Conservation (phyloP, 495 filamentous ascomycete genomes). For the Lasiosphaeriaceae sp. region DNA sequence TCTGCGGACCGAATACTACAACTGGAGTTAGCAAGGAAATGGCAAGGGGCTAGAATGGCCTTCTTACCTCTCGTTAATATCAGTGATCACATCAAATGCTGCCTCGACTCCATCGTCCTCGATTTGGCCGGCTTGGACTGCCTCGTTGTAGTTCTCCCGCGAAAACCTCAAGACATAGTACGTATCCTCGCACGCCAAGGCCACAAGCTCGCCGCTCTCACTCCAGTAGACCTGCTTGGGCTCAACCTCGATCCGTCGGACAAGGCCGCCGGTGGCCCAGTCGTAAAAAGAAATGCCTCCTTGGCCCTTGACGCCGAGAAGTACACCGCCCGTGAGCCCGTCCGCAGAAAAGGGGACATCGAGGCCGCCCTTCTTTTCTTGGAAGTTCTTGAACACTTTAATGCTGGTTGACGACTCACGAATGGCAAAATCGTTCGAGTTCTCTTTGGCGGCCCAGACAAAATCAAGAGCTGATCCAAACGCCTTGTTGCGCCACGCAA, state of each 20-base stretch:
- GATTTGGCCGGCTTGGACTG: slow-evolving; percentile 71
- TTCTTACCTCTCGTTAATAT: slow-evolving; percentile 79
- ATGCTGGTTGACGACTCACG: slow-evolving; percentile 89
- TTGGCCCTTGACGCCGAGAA: slow-evolving; percentile 93
- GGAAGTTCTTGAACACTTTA: slow-evolving; percentile 96
- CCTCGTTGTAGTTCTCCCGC: slow-evolving; percentile 78
- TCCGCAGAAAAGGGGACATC: slow-evolving; percentile 97
- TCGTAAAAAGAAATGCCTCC: slow-evolving; percentile 95
- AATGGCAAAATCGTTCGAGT: slow-evolving; percentile 98
- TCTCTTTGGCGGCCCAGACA: slow-evolving; percentile 95
- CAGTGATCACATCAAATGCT: slow-evolving; percentile 93
- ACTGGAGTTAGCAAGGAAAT: slow-evolving; percentile 15
- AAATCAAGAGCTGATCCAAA: slow-evolving; percentile 96
- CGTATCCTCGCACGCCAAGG: slow-evolving; percentile 89
- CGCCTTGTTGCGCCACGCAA: slow-evolving; percentile 96
- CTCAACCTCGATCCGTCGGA: slow-evolving; percentile 93
- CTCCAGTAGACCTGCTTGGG: slow-evolving; percentile 96
- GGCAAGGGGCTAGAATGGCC: background rate
- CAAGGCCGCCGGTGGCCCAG: slow-evolving; percentile 85
- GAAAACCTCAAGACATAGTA: slow-evolving; percentile 93
- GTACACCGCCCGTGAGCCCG: slow-evolving; percentile 79
- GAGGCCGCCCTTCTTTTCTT: slow-evolving; percentile 81
- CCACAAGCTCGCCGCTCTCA: slow-evolving; percentile 88
- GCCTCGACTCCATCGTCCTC: slow-evolving; percentile 97
- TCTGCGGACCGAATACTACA: slow-evolving; percentile 82